Conservation (phyloP, 1,139 yeast species). For the Blastobotrys indianensis region DNA sequence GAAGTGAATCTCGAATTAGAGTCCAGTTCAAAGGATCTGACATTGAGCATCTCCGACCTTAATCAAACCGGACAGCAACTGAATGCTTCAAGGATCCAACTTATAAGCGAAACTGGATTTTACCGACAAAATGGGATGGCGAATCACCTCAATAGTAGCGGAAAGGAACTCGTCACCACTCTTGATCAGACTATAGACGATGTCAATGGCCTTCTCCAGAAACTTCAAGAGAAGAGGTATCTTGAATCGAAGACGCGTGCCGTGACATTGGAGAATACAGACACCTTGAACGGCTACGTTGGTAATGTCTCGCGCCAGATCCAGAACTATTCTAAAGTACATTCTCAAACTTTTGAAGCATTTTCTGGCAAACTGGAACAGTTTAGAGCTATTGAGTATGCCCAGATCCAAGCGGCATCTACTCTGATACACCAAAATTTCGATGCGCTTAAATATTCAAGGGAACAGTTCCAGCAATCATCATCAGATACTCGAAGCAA, state of each 20-base stretch:
- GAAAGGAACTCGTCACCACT: slow-evolving; percentile 25
- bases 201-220: slow-evolving; percentile 23
- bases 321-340: slow-evolving; percentile 1
- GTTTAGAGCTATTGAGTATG: slow-evolving; percentile 5
- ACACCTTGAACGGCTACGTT: slow-evolving; percentile 10
- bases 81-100: slow-evolving; percentile 19
- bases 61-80: slow-evolving; percentile 21
- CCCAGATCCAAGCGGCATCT: slow-evolving; percentile 2
- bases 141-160: slow-evolving; percentile 17
- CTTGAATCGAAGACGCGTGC: slow-evolving; percentile 18
- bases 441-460: neutral
- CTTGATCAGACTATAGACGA: slow-evolving; percentile 28
- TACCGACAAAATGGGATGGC: no score
- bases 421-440: slow-evolving; percentile 1
- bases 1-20: slow-evolving; percentile 28
- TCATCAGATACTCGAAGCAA: neutral
- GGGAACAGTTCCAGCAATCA: neutral
- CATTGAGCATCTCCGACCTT: slow-evolving; percentile 18
- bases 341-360: slow-evolving; percentile 1
- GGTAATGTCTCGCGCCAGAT: slow-evolving; percentile 3
- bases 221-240: slow-evolving; percentile 20
- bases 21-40: slow-evolving; percentile 16
- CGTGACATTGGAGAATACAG: slow-evolving; percentile 17
- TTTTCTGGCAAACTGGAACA: slow-evolving; percentile 1
- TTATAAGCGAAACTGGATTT: slow-evolving; percentile 21